A percentile compares a stretch with the other conserved stretches of the same genome.
These are phyloP conservation scores for Mucor plumbeus DNA, from an alignment of 371 early-diverging fungal species.

Conservation along the genomic window DNA sequence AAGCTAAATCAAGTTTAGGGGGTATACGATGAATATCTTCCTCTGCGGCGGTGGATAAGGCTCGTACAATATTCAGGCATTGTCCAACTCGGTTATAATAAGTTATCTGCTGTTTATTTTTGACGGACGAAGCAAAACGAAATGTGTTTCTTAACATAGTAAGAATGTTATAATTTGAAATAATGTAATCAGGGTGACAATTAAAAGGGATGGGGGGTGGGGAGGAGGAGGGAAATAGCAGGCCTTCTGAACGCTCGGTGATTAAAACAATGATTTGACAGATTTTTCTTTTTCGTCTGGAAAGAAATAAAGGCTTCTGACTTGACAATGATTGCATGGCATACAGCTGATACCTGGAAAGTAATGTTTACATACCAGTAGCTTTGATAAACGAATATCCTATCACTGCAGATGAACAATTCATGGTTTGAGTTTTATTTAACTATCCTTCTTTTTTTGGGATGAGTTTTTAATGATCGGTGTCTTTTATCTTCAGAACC, in stretches of 20 bases:
- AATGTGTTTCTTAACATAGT: background rate
- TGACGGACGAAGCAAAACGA: background rate
- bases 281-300: background rate
- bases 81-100: background rate
- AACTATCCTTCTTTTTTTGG: too few relatives aligned
- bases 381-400: too few relatives aligned
- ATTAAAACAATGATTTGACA: background rate
- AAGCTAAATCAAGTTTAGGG: slow-evolving; percentile 68
- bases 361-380: background rate
- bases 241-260: background rate
- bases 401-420: too few relatives aligned
- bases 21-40: slow-evolving; percentile 33
- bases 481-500: too few relatives aligned
- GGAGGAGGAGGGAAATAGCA: background rate
- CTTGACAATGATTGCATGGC: background rate
- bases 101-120: background rate
- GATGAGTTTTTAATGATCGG: too few relatives aligned
- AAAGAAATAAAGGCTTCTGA: too few relatives aligned
- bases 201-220: background rate
- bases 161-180: background rate
- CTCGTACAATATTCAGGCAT: background rate
- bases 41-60: background rate
- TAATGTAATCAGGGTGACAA: background rate
- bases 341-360: background rate
- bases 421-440: too few relatives aligned